phyloP scores from a whole-genome alignment of 768 basidiomycete species.

The Naganishia randhawae region DNA sequence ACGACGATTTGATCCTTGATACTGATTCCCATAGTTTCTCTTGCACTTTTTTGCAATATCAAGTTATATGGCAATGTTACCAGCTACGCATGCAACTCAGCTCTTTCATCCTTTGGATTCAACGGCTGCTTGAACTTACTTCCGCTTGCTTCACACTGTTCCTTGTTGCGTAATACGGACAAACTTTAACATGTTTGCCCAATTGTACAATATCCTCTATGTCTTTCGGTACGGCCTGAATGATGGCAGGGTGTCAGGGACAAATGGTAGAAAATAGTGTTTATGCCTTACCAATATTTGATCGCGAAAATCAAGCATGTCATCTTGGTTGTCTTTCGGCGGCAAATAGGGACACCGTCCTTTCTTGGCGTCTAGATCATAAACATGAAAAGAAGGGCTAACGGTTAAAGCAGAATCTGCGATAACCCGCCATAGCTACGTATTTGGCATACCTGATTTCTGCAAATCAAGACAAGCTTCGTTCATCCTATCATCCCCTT shows the following conservation, averaged over 20 bases:
- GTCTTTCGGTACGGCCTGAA: slow-evolving; percentile 79
- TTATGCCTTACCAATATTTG: slow-evolving; percentile 65
- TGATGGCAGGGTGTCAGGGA: background rate
- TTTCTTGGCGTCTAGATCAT: slow-evolving; percentile 51
- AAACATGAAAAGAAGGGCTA: background rate
- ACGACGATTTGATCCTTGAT: slow-evolving; percentile 79
- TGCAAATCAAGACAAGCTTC: slow-evolving; percentile 81
- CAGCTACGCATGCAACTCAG: slow-evolving; percentile 55
- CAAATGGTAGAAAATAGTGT: slow-evolving; percentile 3
- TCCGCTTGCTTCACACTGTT: slow-evolving; percentile 85
- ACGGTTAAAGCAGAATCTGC: background rate
- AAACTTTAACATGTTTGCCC: slow-evolving; percentile 67
- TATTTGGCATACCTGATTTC: slow-evolving; percentile 56
- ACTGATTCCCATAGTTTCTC: slow-evolving; percentile 83
- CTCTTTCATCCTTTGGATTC: background rate
- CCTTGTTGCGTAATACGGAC: slow-evolving; percentile 90
- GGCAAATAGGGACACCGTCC: slow-evolving; percentile 76
- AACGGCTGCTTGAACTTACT: slow-evolving; percentile 53
- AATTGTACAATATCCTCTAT: slow-evolving; percentile 82
- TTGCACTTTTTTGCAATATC: slow-evolving; percentile 71
- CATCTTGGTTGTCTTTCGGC: slow-evolving; percentile 61
- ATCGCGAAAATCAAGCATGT: slow-evolving; percentile 78
- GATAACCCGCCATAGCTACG: background rate
- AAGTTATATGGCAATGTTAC: slow-evolving; percentile 94
- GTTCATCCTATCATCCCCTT: slow-evolving; percentile 63